Evolutionary conservation across 75 land plant genomes (phyloP).

Genomic region (Sequoia sempervirens): DNA sequence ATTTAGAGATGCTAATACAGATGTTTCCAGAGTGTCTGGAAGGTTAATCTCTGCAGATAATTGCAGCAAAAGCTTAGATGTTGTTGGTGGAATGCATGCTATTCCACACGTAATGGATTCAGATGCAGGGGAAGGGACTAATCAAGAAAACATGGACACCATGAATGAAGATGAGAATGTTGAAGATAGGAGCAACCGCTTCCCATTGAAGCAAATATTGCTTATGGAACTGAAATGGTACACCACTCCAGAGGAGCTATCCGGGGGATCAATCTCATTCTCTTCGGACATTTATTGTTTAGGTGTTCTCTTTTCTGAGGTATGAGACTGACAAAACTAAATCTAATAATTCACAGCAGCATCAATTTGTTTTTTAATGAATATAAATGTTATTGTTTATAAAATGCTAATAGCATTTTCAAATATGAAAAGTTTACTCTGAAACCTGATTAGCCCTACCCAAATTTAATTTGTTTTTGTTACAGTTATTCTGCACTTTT

Average conservation of each 20-base stretch:
- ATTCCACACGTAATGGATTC: not conserved
- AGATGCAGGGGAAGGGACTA: slow-evolving; percentile 12
- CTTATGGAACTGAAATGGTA: slow-evolving; percentile 89
- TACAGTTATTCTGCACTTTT: slow-evolving; percentile 71
- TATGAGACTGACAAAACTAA: slow-evolving; percentile 14
- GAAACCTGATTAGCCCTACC: not conserved
- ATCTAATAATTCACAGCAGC: not conserved
- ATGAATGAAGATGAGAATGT: slow-evolving; percentile 16
- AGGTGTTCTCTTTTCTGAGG: slow-evolving; percentile 97
- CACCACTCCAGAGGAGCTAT: slow-evolving; percentile 86
- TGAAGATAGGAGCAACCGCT: slow-evolving; percentile 28
- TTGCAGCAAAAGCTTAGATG: not conserved
- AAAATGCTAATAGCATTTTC: not conserved
- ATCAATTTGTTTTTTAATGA: not conserved
- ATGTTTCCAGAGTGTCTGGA: slow-evolving; percentile 19
- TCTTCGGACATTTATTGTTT: slow-evolving; percentile 87
- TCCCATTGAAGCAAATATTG: slow-evolving; percentile 69
- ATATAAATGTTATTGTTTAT: not conserved
- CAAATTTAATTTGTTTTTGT: not conserved
- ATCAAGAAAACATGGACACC: not conserved
- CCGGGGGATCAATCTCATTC: slow-evolving; percentile 46
- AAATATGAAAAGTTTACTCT: not conserved
- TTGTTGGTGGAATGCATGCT: slow-evolving; percentile 12
- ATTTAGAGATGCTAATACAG: not conserved
- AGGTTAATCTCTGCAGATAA: not conserved